phyloP scores from a whole-genome alignment of 768 basidiomycete genomes.

The Pleurotus eryngii region DNA sequence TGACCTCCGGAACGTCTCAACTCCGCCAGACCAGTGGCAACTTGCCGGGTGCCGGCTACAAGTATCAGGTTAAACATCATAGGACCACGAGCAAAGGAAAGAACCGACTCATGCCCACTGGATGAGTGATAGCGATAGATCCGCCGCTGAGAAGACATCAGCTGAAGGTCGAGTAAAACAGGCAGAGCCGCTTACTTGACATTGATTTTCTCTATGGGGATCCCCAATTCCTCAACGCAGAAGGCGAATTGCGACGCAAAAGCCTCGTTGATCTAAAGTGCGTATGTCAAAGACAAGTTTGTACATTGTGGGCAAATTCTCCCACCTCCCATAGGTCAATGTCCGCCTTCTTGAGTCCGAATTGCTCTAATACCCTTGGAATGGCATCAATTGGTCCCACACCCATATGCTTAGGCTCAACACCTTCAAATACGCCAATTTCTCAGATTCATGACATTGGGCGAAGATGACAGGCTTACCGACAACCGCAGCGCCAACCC shows the following conservation, averaged over 20 bases:
- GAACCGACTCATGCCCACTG: slow-evolving; percentile 76
- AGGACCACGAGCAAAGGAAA: neutral
- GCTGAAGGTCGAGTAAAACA: neutral
- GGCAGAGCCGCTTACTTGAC: slow-evolving; percentile 55
- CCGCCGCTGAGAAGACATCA: slow-evolving; percentile 54
- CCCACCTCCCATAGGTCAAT: slow-evolving; percentile 73
- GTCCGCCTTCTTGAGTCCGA: slow-evolving; percentile 66
- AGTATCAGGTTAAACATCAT: slow-evolving; percentile 11
- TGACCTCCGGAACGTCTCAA: slow-evolving; percentile 65
- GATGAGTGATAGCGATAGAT: slow-evolving; percentile 80
- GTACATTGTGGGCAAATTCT: too few relatives aligned
- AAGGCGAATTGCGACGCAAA: slow-evolving; percentile 95
- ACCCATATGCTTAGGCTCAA: slow-evolving; percentile 78
- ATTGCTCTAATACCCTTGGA: slow-evolving; percentile 60
- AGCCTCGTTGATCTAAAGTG: slow-evolving; percentile 75
- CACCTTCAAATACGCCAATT: slow-evolving; percentile 39
- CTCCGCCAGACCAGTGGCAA: slow-evolving; percentile 85
- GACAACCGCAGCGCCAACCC: slow-evolving; percentile 71
- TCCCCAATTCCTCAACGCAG: slow-evolving; percentile 75
- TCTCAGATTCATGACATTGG: neutral
- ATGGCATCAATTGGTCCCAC: slow-evolving; percentile 71
- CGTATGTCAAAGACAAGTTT: too few relatives aligned
- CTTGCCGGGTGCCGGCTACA: slow-evolving; percentile 79
- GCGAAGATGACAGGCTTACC: slow-evolving; percentile 40
- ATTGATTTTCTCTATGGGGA: slow-evolving; percentile 82